These are phyloP conservation scores for Solanum chmielewskii DNA, from an alignment of 257 asterid genomes.

Conservation along the genomic window DNA sequence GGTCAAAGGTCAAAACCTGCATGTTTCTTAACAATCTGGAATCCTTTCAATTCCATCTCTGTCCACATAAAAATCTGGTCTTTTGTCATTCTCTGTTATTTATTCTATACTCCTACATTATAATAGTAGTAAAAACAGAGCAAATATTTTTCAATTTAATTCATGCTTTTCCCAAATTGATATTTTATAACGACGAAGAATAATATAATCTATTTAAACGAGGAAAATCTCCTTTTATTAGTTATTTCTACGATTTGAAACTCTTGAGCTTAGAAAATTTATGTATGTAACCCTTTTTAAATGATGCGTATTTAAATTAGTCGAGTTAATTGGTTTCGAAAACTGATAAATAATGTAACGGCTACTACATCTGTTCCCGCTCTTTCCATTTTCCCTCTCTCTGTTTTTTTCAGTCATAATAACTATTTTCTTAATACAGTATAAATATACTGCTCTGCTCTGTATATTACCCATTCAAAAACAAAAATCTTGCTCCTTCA, in stretches of 20 bases:
- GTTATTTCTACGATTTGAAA: fast-evolving
- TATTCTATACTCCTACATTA: background rate
- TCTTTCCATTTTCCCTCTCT: background rate
- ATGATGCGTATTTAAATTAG: background rate
- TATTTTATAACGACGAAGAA: too few relatives aligned
- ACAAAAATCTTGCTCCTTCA: background rate
- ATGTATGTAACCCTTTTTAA: background rate
- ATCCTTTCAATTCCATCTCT: background rate
- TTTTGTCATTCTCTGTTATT: background rate
- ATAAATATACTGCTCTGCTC: background rate
- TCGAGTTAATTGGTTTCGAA: background rate
- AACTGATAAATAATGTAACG: background rate
- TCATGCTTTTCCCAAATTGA: background rate
- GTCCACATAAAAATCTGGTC: background rate
- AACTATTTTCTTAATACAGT: background rate
- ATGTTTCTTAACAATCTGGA: slow-evolving; percentile 1
- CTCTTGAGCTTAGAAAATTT: background rate
- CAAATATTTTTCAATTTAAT: background rate
- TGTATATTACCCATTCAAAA: background rate
- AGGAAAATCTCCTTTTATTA: background rate
- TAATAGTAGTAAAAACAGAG: background rate
- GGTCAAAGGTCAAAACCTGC: slow-evolving; percentile 66
- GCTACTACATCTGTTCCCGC: background rate
- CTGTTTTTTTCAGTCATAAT: background rate
- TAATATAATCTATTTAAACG: too few relatives aligned